A percentile compares a stretch with the other conserved stretches of the same genome.
These are phyloP conservation scores for Boletales sp. DNA, from an alignment of 768 basidiomycete genomes.

Conservation along the genomic window DNA sequence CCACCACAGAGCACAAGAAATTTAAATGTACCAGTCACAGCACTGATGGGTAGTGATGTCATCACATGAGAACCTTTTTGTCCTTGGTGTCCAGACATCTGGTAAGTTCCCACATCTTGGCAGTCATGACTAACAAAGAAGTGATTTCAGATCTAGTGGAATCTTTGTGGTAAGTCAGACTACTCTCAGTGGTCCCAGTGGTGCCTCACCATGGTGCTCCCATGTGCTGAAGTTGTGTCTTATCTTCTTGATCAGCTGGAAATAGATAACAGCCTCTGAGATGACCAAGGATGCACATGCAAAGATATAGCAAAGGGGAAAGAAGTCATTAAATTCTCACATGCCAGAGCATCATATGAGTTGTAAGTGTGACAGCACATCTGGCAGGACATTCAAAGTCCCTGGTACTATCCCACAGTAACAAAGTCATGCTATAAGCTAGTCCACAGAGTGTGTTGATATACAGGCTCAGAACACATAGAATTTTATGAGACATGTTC, in stretches of 20 bases:
- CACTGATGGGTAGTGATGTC: constrained; percentile 23
- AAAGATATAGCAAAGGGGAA: constrained; percentile 69
- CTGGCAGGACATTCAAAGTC: too few relatives aligned
- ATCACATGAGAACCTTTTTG: constrained; percentile 11
- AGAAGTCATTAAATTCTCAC: constrained; percentile 62
- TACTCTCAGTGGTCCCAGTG: constrained; percentile 60
- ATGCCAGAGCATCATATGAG: too few relatives aligned
- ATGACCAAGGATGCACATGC: constrained; percentile 62
- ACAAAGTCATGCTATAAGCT: too few relatives aligned
- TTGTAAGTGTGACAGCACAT: too few relatives aligned
- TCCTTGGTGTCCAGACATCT: constrained; percentile 15
- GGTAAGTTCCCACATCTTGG: constrained; percentile 5
- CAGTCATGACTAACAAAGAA: constrained; percentile 2
- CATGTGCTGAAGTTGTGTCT: constrained; percentile 66
- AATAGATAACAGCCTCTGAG: constrained; percentile 75
- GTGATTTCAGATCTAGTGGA: constrained; percentile 22
- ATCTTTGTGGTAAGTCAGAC: constrained; percentile 61
- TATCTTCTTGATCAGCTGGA: constrained; percentile 75
- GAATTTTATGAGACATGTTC: too few relatives aligned
- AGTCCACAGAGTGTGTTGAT: too few relatives aligned
- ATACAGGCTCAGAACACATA: too few relatives aligned
- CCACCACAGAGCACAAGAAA: too few relatives aligned
- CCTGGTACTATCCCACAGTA: too few relatives aligned
- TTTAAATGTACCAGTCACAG: too few relatives aligned
- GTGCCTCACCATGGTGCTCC: constrained; percentile 68